phyloP scores from a whole-genome alignment of 2,329 filamentous ascomycete species.

The Fonsecaea nubica region DNA sequence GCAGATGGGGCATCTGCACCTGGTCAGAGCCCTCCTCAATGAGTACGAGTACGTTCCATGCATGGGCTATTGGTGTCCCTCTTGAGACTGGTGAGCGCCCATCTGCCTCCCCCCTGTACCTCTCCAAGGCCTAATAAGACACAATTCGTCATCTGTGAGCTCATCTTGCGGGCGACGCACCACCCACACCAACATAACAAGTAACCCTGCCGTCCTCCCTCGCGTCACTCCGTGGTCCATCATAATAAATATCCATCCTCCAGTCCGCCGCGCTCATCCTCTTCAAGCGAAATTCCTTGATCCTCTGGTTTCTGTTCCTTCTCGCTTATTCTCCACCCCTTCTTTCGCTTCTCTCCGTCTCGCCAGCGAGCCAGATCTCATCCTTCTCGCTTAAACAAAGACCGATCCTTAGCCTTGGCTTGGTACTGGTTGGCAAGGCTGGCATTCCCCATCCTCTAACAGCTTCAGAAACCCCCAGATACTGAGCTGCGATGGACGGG shows the following conservation, averaged over 20 bases:
- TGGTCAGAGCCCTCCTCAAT: no score
- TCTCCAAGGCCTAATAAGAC: not conserved
- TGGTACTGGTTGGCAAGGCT: not conserved
- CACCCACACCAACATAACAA: not conserved
- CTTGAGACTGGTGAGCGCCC: not conserved
- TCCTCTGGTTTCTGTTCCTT: not conserved
- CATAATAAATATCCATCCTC: not conserved
- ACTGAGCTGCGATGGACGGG: conserved; percentile 11
- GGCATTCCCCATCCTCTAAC: not conserved
- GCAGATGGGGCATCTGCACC: no score
- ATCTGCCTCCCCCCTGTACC: not conserved
- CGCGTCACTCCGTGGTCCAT: not conserved
- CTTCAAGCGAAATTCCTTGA: not conserved
- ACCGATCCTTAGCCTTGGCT: not conserved
- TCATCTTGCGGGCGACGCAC: not conserved
- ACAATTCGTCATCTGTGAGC: conserved; percentile 21
- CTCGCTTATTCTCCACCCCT: conserved; percentile 5
- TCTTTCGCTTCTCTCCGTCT: not conserved
- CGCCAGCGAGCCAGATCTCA: conserved; percentile 5
- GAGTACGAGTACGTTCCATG: not conserved
- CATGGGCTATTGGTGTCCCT: not conserved
- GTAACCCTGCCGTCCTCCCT: not conserved
- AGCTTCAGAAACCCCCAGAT: not conserved
- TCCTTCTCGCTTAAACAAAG: conserved; percentile 5
- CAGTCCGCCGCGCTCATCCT: not conserved